Evolutionary conservation across 148 eudicot genomes (phyloP).

Genomic region (Vaccinium vitisidaea): DNA sequence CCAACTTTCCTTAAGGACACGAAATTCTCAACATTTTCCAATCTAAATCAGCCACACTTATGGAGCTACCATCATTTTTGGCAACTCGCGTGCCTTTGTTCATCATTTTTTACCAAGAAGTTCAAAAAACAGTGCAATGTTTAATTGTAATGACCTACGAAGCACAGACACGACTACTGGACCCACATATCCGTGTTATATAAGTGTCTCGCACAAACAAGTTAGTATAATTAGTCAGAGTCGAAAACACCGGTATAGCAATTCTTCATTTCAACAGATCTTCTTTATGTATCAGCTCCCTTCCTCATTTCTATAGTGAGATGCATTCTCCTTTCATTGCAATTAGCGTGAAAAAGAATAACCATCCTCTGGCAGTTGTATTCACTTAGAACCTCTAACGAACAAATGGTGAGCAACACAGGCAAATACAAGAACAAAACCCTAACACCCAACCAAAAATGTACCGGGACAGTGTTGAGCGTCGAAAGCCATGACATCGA

Average conservation of each 20-base stretch:
- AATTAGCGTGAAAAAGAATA: no score
- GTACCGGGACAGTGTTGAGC: constrained; percentile 87
- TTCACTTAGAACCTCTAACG: no score
- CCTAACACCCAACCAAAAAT: background rate
- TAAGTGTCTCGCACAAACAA: background rate
- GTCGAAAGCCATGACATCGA: constrained; percentile 53
- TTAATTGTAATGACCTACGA: background rate
- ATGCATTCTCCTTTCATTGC: background rate
- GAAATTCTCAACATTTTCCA: background rate
- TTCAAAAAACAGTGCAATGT: background rate
- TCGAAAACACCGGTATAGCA: background rate
- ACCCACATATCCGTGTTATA: background rate
- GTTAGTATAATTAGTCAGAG: background rate
- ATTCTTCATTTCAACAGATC: background rate
- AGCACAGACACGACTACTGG: background rate
- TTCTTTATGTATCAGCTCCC: background rate
- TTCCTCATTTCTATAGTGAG: background rate
- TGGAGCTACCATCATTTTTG: background rate
- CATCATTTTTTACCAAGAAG: background rate
- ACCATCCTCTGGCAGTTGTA: no score
- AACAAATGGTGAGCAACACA: no score
- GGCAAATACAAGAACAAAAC: background rate
- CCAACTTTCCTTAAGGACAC: background rate
- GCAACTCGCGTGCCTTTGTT: background rate
- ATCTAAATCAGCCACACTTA: background rate